Evolutionary conservation across 805 yeast genomes (phyloP).

Genomic region (Teunomyces panamensis): DNA sequence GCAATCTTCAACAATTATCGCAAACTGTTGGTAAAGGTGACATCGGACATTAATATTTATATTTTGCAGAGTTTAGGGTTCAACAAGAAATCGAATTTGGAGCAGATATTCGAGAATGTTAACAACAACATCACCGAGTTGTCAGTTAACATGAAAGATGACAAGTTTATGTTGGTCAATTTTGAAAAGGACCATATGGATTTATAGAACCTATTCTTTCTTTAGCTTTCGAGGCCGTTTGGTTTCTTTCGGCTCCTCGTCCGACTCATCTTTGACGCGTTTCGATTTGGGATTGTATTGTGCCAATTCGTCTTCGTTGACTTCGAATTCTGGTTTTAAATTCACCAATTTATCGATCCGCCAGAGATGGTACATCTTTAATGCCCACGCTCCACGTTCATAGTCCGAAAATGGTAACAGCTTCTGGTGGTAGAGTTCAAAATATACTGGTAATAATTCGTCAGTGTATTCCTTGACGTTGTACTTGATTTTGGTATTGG

Average conservation of each 20-base stretch:
- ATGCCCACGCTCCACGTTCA: slow-evolving; percentile 39
- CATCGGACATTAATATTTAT: slow-evolving; percentile 21
- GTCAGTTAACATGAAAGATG: slow-evolving; percentile 28
- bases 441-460: slow-evolving; percentile 24
- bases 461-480: slow-evolving; percentile 40
- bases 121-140: slow-evolving; percentile 28
- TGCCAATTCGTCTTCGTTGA: slow-evolving; percentile 9
- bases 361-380: slow-evolving; percentile 28
- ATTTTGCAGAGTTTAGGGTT: slow-evolving; percentile 24
- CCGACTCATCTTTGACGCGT: not conserved
- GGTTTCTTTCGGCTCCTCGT: slow-evolving; percentile 1
- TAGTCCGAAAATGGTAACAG: slow-evolving; percentile 13
- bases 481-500: slow-evolving; percentile 36
- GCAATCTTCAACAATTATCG: slow-evolving; percentile 19
- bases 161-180: slow-evolving; percentile 34
- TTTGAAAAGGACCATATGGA: slow-evolving; percentile 35
- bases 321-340: slow-evolving; percentile 18
- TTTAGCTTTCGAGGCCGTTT: not conserved
- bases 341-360: slow-evolving; percentile 22
- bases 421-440: slow-evolving; percentile 7
- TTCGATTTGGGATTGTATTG: slow-evolving; percentile 5
- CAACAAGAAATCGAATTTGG: slow-evolving; percentile 27
- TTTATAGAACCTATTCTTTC: slow-evolving; percentile 10
- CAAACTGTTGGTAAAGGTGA: slow-evolving; percentile 16
- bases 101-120: slow-evolving; percentile 28